phyloP scores from a whole-genome alignment of 2,329 filamentous ascomycete genomes.

The Chaetoscypha palmicola region DNA sequence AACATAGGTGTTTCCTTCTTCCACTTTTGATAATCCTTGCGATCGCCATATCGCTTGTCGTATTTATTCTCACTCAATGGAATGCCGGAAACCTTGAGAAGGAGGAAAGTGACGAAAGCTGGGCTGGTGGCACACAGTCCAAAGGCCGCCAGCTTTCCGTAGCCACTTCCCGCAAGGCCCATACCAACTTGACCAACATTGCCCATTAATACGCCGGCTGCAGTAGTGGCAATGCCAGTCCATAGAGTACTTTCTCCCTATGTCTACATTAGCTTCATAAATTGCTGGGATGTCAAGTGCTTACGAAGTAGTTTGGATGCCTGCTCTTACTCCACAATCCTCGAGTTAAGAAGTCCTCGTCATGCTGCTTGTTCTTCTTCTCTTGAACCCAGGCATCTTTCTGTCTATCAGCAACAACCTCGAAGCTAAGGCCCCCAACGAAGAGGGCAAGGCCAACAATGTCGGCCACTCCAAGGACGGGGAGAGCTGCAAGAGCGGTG shows the following conservation, averaged over 20 bases:
- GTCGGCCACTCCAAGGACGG: conserved; percentile 44
- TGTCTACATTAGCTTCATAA: background rate
- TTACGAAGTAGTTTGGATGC: conserved; percentile 60
- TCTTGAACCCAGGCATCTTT: conserved; percentile 55
- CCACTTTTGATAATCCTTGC: conserved; percentile 43
- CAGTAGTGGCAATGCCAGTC: conserved; percentile 56
- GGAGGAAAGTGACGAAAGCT: conserved; percentile 55
- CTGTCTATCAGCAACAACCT: conserved; percentile 56
- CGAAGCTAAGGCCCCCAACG: conserved; percentile 51
- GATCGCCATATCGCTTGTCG: conserved; percentile 39
- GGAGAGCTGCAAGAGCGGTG: conserved; percentile 42
- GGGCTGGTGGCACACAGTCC: conserved; percentile 46
- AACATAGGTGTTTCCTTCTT: conserved; percentile 57
- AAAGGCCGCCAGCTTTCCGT: conserved; percentile 38
- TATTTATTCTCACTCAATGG: conserved; percentile 64
- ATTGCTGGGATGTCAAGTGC: background rate
- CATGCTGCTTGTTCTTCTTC: conserved; percentile 58
- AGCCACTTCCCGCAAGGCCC: conserved; percentile 41
- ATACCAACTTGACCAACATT: conserved; percentile 50
- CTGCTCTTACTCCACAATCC: conserved; percentile 55
- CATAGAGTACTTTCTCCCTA: conserved; percentile 59
- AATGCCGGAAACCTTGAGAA: conserved; percentile 57
- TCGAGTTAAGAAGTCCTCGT: conserved; percentile 57
- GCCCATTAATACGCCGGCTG: conserved; percentile 49
- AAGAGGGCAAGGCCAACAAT: conserved; percentile 52